A percentile compares a stretch with the other conserved stretches of the same genome.
These are phyloP conservation scores for Phaeosphaeria sp. DNA, from an alignment of 2,329 filamentous ascomycete genomes.

Conservation along the genomic window DNA sequence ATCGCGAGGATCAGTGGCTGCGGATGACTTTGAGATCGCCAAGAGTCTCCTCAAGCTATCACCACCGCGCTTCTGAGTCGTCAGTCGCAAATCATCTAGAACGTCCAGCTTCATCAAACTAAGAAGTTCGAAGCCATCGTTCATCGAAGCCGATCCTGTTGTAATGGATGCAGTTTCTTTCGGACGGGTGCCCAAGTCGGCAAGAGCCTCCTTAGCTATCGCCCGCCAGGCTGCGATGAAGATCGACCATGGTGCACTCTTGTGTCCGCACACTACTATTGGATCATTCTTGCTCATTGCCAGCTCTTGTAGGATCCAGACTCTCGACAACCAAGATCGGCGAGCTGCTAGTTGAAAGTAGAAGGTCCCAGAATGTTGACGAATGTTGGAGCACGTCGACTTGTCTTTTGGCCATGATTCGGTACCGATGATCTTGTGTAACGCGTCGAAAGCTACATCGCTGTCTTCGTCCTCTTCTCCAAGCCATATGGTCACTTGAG, in stretches of 20 bases:
- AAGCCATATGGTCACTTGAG: conserved; percentile 14
- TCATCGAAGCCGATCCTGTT: neutral
- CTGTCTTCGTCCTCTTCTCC: conserved; percentile 9
- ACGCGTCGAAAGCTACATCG: neutral
- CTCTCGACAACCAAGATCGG: conserved; percentile 4
- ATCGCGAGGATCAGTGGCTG: conserved; percentile 3
- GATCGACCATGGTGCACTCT: conserved; percentile 3
- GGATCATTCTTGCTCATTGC: conserved; percentile 1
- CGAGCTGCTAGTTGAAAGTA: neutral
- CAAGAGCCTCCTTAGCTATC: neutral
- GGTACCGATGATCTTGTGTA: neutral
- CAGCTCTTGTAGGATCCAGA: conserved; percentile 10
- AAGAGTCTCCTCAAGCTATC: neutral
- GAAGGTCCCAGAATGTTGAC: neutral
- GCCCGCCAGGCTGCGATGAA: conserved; percentile 3
- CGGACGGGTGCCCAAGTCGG: neutral
- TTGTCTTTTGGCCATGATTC: neutral
- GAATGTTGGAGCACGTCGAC: neutral
- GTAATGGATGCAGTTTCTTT: neutral
- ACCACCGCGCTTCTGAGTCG: neutral
- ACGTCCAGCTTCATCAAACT: neutral
- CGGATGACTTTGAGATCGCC: neutral
- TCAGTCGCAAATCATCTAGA: neutral
- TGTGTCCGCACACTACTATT: conserved; percentile 4
- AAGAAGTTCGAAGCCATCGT: neutral